Evolutionary conservation across 805 yeast genomes (phyloP).

Genomic region (Sugiyamaella marilandica): DNA sequence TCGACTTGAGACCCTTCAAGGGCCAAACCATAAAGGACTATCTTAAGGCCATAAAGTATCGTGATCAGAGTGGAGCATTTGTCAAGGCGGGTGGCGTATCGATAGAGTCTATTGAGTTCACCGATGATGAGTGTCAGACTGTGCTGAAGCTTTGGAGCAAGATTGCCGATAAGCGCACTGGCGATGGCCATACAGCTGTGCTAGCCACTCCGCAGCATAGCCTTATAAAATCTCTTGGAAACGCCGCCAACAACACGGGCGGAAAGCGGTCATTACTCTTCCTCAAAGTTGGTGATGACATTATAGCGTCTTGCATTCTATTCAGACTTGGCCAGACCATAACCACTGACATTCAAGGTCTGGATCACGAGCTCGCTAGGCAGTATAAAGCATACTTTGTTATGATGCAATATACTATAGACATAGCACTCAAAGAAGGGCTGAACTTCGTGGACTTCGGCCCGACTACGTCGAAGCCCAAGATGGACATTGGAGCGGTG

Average conservation of each 20-base stretch:
- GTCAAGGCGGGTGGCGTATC: slow-evolving; percentile 35
- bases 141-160: slow-evolving; percentile 38
- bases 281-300: slow-evolving; percentile 35
- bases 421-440: slow-evolving; percentile 37
- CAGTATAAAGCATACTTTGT: slow-evolving; percentile 42
- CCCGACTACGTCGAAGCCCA: slow-evolving; percentile 43
- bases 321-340: slow-evolving; percentile 42
- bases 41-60: slow-evolving; percentile 39
- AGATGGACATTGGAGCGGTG: slow-evolving; percentile 38
- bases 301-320: slow-evolving; percentile 40
- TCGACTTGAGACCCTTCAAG: slow-evolving; percentile 37
- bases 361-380: slow-evolving; percentile 38
- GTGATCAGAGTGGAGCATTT: slow-evolving; percentile 37
- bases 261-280: slow-evolving; percentile 35
- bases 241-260: slow-evolving; percentile 24
- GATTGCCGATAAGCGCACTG: slow-evolving; percentile 36
- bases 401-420: slow-evolving; percentile 45
- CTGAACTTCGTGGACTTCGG: slow-evolving; percentile 42
- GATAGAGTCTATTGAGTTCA: slow-evolving; percentile 34
- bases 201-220: slow-evolving; percentile 34
- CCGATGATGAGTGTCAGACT: slow-evolving; percentile 30
- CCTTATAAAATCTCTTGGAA: slow-evolving; percentile 33
- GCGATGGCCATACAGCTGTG: slow-evolving; percentile 38
- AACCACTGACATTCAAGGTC: slow-evolving; percentile 43
- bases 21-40: slow-evolving; percentile 34